A percentile compares a stretch with the other conserved stretches of the same genome.
Conservation (phyloP, 768 basidiomycete genomes). For the Paxillus ammoniavirescens region DNA sequence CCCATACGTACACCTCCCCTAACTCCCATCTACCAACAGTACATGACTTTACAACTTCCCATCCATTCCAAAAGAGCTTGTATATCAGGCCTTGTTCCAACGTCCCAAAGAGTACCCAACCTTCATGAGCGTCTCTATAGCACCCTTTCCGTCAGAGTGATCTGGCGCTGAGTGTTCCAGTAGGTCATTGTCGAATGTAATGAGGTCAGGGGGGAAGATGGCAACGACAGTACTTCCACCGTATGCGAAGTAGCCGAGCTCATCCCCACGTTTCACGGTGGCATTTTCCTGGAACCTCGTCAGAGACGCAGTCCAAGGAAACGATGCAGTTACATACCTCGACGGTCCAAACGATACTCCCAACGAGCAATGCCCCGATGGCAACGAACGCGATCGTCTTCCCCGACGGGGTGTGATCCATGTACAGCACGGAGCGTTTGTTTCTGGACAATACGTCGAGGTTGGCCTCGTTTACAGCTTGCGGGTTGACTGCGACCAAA, state of each 20-base stretch:
- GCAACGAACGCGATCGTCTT: slow-evolving; percentile 66
- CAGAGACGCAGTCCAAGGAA: neutral
- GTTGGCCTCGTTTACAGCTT: slow-evolving; percentile 66
- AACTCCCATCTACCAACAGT: neutral
- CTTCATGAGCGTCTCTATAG: slow-evolving; percentile 68
- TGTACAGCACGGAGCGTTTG: slow-evolving; percentile 52
- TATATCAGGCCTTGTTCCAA: slow-evolving; percentile 3
- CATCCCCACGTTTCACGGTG: slow-evolving; percentile 60
- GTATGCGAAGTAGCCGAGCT: slow-evolving; percentile 68
- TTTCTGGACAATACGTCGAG: slow-evolving; percentile 69
- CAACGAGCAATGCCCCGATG: slow-evolving; percentile 81
- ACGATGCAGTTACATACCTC: slow-evolving; percentile 12
- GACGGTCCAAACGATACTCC: slow-evolving; percentile 66
- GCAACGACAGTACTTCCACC: slow-evolving; percentile 73
- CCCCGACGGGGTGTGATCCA: slow-evolving; percentile 46
- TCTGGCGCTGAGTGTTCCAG: slow-evolving; percentile 45
- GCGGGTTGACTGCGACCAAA: slow-evolving; percentile 59
- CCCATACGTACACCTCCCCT: neutral
- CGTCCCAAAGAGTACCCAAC: slow-evolving; percentile 31
- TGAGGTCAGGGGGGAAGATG: slow-evolving; percentile 53
- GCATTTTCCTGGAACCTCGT: slow-evolving; percentile 36
- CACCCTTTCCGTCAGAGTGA: slow-evolving; percentile 19
- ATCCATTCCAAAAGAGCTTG: neutral
- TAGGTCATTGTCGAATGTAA: slow-evolving; percentile 64
- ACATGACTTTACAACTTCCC: neutral